Evolutionary conservation across 2,329 filamentous ascomycete genomes (phyloP).

Genomic region (Botrytis deweyae): DNA sequence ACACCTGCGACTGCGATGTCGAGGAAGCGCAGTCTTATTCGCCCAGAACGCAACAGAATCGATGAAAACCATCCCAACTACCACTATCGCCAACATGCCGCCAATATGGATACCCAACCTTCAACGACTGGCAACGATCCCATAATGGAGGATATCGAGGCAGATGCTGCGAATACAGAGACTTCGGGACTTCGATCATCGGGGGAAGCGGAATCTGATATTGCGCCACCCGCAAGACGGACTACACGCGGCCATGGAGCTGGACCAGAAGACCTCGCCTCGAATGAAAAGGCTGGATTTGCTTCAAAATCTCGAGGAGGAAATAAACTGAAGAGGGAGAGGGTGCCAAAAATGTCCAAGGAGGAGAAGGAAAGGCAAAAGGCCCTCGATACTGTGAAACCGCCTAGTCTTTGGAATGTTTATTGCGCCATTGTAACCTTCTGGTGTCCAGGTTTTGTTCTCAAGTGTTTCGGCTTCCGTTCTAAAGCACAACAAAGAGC

Average conservation of each 20-base stretch:
- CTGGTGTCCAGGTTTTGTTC: slow-evolving; percentile 83
- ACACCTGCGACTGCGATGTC: slow-evolving; percentile 43
- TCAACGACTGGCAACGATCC: slow-evolving; percentile 93
- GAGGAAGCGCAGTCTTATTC: slow-evolving; percentile 84
- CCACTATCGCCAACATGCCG: slow-evolving; percentile 90
- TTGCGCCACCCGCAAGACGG: slow-evolving; percentile 33
- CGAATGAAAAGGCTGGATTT: slow-evolving; percentile 33
- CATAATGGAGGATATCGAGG: slow-evolving; percentile 74
- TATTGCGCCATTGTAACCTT: slow-evolving; percentile 95
- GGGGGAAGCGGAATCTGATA: slow-evolving; percentile 36
- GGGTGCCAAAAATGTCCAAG: slow-evolving; percentile 65
- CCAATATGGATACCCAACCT: slow-evolving; percentile 85
- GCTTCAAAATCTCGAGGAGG: slow-evolving; percentile 33
- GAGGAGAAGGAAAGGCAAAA: slow-evolving; percentile 57
- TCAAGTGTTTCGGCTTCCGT: slow-evolving; percentile 82
- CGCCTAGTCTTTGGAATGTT: slow-evolving; percentile 89
- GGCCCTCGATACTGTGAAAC: slow-evolving; percentile 63
- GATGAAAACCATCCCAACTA: slow-evolving; percentile 91
- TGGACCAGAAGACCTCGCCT: slow-evolving; percentile 29
- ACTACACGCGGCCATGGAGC: slow-evolving; percentile 28
- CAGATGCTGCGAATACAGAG: slow-evolving; percentile 38
- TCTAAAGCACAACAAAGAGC: slow-evolving; percentile 84
- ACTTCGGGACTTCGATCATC: slow-evolving; percentile 37
- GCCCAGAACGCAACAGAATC: slow-evolving; percentile 83
- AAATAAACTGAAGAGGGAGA: slow-evolving; percentile 42